Conservation (phyloP, 495 filamentous ascomycete genomes). For the Parathielavia hyrcaniae region DNA sequence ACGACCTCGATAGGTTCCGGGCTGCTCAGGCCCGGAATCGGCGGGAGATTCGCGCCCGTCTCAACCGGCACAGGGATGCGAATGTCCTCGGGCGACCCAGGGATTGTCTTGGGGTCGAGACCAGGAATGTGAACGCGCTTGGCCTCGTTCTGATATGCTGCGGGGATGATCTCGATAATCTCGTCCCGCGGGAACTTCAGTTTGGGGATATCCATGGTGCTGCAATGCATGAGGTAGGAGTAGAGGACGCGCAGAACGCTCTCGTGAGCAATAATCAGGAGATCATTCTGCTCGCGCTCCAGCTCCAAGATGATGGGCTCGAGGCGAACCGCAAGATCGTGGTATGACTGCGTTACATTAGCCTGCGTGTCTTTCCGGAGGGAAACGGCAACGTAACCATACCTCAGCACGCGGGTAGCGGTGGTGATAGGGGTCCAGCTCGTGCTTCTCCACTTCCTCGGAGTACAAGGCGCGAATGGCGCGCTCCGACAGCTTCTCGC, state of each 20-base stretch:
- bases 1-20: constrained; percentile 27
- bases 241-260: constrained; percentile 93
- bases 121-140: constrained; percentile 65
- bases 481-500: constrained; percentile 76
- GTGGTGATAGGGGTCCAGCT: constrained; percentile 94
- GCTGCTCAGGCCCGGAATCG: constrained; percentile 33
- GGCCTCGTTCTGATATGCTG: constrained; percentile 92
- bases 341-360: constrained; percentile 68
- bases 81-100: constrained; percentile 75
- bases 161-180: constrained; percentile 97
- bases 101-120: constrained; percentile 44
- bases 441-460: constrained; percentile 87
- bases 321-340: constrained; percentile 94
- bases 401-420: constrained; percentile 93
- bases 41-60: constrained; percentile 24
- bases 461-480: constrained; percentile 74
- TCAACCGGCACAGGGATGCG: constrained; percentile 64
- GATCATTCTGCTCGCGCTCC: constrained; percentile 92
- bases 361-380: constrained; percentile 1
- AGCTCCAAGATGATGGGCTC: constrained; percentile 98
- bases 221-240: constrained; percentile 97
- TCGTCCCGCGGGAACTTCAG: constrained; percentile 93
- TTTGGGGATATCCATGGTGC: constrained; percentile 89
- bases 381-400: constrained; percentile 20
- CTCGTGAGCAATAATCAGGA: constrained; percentile 97